phyloP scores from a whole-genome alignment of 1,284 basidiomycete species.

The Boletus smithii region DNA sequence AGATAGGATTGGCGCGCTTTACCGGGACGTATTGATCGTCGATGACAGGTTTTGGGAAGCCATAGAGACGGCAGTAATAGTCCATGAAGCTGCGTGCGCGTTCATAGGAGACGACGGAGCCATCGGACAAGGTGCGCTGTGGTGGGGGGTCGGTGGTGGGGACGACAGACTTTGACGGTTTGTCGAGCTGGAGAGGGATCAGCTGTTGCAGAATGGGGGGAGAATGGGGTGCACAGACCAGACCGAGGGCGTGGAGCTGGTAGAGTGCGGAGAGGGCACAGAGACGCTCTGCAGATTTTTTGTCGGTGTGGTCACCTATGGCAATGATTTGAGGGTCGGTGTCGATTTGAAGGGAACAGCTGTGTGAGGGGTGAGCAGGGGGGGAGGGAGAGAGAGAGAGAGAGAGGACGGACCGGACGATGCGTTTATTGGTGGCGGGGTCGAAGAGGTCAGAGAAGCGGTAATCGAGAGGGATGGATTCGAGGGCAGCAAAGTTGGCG shows the following conservation, averaged over 20 bases:
- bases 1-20: constrained; percentile 37
- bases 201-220: neutral
- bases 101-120: constrained; percentile 65
- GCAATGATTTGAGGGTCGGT: constrained; percentile 46
- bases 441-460: constrained; percentile 17
- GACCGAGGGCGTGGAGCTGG: constrained; percentile 59
- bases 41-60: constrained; percentile 81
- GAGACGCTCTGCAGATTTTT: constrained; percentile 72
- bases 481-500: constrained; percentile 33
- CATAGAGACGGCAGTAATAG: constrained; percentile 85
- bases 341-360: constrained; percentile 47
- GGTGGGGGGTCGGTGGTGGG: constrained; percentile 8
- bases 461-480: constrained; percentile 18
- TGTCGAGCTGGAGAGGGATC: constrained; percentile 26
- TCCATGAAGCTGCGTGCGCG: constrained; percentile 90
- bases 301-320: constrained; percentile 61
- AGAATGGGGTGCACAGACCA: constrained; percentile 41
- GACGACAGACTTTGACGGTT: constrained; percentile 25
- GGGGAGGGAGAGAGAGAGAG: too few species aligned
- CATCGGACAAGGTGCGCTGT: constrained; percentile 58
- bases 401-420: constrained; percentile 24
- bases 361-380: constrained; percentile 27
- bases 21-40: constrained; percentile 42
- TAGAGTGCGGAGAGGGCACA: constrained; percentile 72
- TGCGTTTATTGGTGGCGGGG: constrained; percentile 8